Base-by-base conservation (phyloP, 2,329 filamentous ascomycete species). In the Ascochyta pisi region DNA sequence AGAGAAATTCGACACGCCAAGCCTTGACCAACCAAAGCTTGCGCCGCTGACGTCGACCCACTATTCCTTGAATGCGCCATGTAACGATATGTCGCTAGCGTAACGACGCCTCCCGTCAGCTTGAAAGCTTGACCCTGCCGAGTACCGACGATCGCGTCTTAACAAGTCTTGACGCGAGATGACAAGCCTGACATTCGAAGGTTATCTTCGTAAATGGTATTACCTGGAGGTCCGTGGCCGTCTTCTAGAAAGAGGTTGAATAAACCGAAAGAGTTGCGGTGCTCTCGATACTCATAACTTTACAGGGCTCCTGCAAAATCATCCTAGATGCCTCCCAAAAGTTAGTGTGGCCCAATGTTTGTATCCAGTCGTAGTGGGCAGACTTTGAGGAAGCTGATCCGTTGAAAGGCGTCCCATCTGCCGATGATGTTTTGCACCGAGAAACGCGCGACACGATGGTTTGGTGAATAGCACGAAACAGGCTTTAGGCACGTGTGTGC, bases 11-110 rank as follows among this genome's bases (percentile, higher is more conserved):
- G 27, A 40, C 33, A 31, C 19, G 43, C 35, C 39, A 52, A 48
- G 48, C 48, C 39, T 48, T 31, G 43, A 53, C 60, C 62, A 64
- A 48, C 61, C 49, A 61, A 35, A 35, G 24, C 13, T 27, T 39
- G 44, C 44, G 60, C 60, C 60, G 43, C 62, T 61, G 62, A 61
- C 51, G 54, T 55, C 27, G 60, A 15, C 60, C 66, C 66, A 54
- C 53, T 63, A 60, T 66, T 64, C 42, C 37, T 52, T 33, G 48
- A 16, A 51, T 48, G 41, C 54, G 41, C 43, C 49, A 61, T 68
- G 65, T 60, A 67, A 64, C 62, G 51, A 45, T 35, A 54, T 49
- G 33, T 42, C 48, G 48, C 49, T 64, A 64, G 63, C 40, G 50
- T 39, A 40, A 41, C 35, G 15, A 61, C 54, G 58, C 56, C 56